These are phyloP conservation scores for Seiridium unicorne DNA, from an alignment of 2,329 filamentous ascomycete genomes.

Conservation along the genomic window DNA sequence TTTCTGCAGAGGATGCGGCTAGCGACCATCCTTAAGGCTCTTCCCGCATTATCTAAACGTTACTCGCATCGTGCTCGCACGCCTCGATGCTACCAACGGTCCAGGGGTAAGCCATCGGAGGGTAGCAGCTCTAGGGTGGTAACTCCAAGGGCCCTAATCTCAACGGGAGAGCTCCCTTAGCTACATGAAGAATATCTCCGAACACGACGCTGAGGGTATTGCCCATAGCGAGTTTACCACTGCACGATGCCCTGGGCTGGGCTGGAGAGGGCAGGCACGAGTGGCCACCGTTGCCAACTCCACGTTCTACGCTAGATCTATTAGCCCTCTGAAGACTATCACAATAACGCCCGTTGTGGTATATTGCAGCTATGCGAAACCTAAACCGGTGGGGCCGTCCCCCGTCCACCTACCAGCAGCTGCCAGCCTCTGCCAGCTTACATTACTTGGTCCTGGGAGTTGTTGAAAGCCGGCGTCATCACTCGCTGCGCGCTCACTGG, in stretches of 20 bases:
- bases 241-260: neutral
- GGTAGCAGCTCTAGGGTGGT: slow-evolving; percentile 3
- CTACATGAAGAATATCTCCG: slow-evolving; percentile 10
- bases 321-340: no score
- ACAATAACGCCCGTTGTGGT: no score
- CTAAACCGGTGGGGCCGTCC: no score
- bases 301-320: no score
- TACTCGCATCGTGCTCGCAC: slow-evolving; percentile 4
- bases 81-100: neutral
- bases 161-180: slow-evolving; percentile 5
- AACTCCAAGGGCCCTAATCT: neutral
- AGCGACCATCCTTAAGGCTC: slow-evolving; percentile 7
- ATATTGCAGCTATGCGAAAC: no score
- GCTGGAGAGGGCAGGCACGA: no score
- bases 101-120: slow-evolving; percentile 1
- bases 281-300: no score
- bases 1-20: slow-evolving; percentile 3
- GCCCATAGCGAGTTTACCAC: neutral
- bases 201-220: slow-evolving; percentile 8
- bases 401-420: no score
- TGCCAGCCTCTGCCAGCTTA: no score
- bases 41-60: slow-evolving; percentile 10
- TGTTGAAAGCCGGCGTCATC: no score
- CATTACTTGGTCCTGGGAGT: no score
- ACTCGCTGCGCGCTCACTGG: no score